These are phyloP conservation scores for Dryas drummondii DNA, from an alignment of 306 rosid genomes.

Conservation along the genomic window DNA sequence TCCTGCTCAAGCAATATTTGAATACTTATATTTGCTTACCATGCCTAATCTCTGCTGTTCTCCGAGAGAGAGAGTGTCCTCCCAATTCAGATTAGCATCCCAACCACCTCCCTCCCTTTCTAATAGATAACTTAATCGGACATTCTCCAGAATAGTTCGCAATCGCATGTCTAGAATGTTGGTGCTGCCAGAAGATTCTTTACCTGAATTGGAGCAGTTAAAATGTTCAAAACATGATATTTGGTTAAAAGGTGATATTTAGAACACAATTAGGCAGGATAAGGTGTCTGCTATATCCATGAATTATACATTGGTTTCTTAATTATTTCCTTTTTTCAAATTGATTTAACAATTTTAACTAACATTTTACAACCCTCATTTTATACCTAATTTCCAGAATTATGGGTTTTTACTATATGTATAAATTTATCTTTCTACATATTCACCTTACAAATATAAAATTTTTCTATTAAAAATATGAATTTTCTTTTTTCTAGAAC, in stretches of 20 bases:
- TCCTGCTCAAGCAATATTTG: slow-evolving; percentile 14
- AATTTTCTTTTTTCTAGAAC: neutral
- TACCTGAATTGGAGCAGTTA: slow-evolving; percentile 45
- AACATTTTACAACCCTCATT: neutral
- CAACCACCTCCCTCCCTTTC: slow-evolving; percentile 80
- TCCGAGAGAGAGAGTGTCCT: slow-evolving; percentile 89
- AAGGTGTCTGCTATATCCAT: neutral
- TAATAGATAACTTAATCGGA: slow-evolving; percentile 87
- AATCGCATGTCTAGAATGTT: slow-evolving; percentile 59
- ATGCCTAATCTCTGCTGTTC: slow-evolving; percentile 99
- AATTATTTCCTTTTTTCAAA: neutral
- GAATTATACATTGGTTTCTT: neutral
- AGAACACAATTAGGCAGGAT: slow-evolving; percentile 12
- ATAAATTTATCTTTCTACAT: neutral
- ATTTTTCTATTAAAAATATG: neutral
- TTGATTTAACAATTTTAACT: neutral
- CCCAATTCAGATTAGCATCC: slow-evolving; percentile 93
- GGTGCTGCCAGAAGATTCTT: slow-evolving; percentile 31
- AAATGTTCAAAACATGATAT: slow-evolving; percentile 25
- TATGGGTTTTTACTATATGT: neutral
- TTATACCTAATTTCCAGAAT: neutral
- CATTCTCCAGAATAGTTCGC: slow-evolving; percentile 76
- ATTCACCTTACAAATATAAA: too few relatives aligned
- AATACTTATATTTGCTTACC: slow-evolving; percentile 44
- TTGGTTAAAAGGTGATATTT: slow-evolving; percentile 3